Conservation (phyloP, 2,329 filamentous ascomycete genomes). For the Arthrinium phaeospermum region DNA sequence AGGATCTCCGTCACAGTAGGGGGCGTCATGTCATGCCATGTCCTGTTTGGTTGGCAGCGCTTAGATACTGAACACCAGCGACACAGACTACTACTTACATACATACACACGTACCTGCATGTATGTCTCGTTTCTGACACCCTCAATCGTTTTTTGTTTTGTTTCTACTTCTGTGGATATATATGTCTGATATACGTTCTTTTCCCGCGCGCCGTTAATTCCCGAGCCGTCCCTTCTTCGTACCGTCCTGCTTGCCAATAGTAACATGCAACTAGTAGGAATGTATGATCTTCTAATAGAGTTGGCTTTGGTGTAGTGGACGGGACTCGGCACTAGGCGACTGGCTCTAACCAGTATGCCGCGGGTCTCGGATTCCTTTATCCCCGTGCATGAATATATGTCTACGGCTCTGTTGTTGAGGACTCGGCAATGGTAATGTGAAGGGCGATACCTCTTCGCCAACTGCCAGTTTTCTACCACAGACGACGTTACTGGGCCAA, state of each 20-base stretch:
- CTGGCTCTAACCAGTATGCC: neutral
- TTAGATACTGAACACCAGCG: neutral
- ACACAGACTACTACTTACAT: neutral
- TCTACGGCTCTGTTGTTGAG: neutral
- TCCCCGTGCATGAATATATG: neutral
- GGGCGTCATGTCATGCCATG: neutral
- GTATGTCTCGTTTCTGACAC: neutral
- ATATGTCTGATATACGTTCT: neutral
- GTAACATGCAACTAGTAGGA: neutral
- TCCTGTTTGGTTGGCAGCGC: neutral
- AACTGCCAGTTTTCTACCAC: neutral
- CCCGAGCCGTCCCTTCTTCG: neutral
- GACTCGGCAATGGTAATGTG: neutral
- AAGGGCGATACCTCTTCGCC: neutral
- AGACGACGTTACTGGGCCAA: neutral
- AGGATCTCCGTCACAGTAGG: neutral
- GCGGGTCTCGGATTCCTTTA: neutral
- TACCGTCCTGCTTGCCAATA: neutral
- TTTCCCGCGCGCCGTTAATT: neutral
- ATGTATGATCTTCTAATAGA: neutral
- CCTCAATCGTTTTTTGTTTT: too few species aligned
- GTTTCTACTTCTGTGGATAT: neutral
- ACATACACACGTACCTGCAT: neutral
- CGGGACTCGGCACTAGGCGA: neutral
- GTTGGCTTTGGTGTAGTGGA: neutral